phyloP scores from a whole-genome alignment of 2,329 filamentous ascomycete species.

The Teratosphaeria nubilosa region DNA sequence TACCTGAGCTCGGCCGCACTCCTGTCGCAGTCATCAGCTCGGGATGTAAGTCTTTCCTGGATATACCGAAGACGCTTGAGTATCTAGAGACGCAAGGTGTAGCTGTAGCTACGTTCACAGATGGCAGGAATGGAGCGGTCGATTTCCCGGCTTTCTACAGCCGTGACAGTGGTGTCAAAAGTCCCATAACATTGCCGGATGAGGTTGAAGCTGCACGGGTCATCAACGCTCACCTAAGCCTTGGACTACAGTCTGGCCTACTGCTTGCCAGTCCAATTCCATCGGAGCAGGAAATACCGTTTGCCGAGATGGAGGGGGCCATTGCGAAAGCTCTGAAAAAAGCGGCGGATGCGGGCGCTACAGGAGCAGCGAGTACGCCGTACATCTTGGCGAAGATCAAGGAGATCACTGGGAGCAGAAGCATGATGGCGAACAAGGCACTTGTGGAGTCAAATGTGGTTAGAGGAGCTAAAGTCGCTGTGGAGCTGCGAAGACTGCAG shows the following conservation, averaged over 20 bases:
- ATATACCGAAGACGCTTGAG: constrained; percentile 83
- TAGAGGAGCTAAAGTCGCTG: constrained; percentile 54
- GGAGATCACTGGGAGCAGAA: constrained; percentile 62
- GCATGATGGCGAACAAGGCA: constrained; percentile 63
- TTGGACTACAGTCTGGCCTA: constrained; percentile 67
- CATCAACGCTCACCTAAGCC: constrained; percentile 63
- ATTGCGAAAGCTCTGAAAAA: constrained; percentile 60
- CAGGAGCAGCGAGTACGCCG: constrained; percentile 72
- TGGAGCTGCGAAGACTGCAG: constrained; percentile 50
- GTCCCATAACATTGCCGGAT: constrained; percentile 62
- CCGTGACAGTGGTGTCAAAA: constrained; percentile 71
- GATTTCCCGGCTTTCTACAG: constrained; percentile 93
- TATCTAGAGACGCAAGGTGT: constrained; percentile 65
- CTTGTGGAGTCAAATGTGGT: constrained; percentile 58
- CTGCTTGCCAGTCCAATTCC: constrained; percentile 87
- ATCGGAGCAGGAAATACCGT: constrained; percentile 56
- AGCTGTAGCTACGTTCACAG: constrained; percentile 79
- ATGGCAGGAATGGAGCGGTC: constrained; percentile 54
- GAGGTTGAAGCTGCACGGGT: constrained; percentile 84
- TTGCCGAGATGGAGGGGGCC: constrained; percentile 57
- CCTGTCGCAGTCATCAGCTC: constrained; percentile 79
- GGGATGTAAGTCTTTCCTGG: constrained; percentile 92
- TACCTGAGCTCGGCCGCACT: constrained; percentile 86
- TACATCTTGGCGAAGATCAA: constrained; percentile 72
- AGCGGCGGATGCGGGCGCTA: constrained; percentile 53